A percentile compares a stretch with the other conserved stretches of the same genome.
Conservation (phyloP, 805 yeast species). For the Kuraishia hungarica region DNA sequence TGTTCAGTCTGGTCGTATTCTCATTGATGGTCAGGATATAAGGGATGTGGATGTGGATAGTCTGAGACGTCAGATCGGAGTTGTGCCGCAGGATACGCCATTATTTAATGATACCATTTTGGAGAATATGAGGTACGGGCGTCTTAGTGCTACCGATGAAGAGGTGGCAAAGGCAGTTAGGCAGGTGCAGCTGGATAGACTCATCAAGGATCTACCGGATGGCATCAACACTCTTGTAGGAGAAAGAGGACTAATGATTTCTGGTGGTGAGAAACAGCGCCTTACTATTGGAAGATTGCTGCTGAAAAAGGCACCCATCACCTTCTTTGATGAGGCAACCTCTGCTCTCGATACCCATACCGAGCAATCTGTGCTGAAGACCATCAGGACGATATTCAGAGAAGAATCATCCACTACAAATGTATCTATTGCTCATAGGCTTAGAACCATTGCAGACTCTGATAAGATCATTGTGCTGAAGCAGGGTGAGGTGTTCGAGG, state of each 20-base stretch:
- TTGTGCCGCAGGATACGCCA: slow-evolving; percentile 97
- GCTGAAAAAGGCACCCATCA: slow-evolving; percentile 77
- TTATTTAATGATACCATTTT: slow-evolving; percentile 82
- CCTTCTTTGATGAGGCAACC: slow-evolving; percentile 95
- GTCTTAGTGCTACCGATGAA: slow-evolving; percentile 60
- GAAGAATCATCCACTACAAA: slow-evolving; percentile 53
- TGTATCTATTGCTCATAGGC: slow-evolving; percentile 87
- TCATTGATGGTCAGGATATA: slow-evolving; percentile 86
- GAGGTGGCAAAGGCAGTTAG: slow-evolving; percentile 59
- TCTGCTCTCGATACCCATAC: slow-evolving; percentile 96
- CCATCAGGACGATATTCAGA: slow-evolving; percentile 60
- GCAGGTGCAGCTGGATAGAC: slow-evolving; percentile 58
- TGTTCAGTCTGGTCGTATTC: slow-evolving; percentile 64
- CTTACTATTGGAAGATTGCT: slow-evolving; percentile 89
- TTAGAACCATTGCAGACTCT: slow-evolving; percentile 88
- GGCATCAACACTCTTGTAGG: slow-evolving; percentile 87
- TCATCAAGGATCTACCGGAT: slow-evolving; percentile 69
- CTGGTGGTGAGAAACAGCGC: slow-evolving; percentile 98
- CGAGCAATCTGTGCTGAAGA: slow-evolving; percentile 72
- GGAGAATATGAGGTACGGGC: slow-evolving; percentile 85
- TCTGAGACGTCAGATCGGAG: slow-evolving; percentile 69
- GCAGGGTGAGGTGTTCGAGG: slow-evolving; percentile 75
- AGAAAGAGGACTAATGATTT: slow-evolving; percentile 97
- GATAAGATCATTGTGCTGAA: slow-evolving; percentile 87
- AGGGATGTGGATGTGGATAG: slow-evolving; percentile 66